These are phyloP conservation scores for Candida oleophila DNA, from an alignment of 805 yeast genomes.

Conservation along the genomic window DNA sequence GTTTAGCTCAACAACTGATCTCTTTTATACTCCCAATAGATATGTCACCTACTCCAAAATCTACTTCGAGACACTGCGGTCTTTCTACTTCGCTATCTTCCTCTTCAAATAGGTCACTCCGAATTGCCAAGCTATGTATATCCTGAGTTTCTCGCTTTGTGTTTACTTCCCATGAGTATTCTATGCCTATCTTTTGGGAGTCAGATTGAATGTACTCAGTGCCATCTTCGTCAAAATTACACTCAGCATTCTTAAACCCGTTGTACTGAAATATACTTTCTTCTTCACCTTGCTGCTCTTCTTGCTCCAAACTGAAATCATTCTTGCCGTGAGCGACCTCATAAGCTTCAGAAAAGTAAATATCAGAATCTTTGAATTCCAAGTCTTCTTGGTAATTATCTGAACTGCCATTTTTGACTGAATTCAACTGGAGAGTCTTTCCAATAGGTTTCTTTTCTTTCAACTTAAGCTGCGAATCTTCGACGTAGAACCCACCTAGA, in stretches of 20 bases:
- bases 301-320: background rate
- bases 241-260: conserved; percentile 2
- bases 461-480: background rate
- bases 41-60: conserved; percentile 6
- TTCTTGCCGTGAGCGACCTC: background rate
- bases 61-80: conserved; percentile 7
- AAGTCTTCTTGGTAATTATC: background rate
- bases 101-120: background rate
- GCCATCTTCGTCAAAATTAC: background rate
- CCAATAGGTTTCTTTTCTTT: background rate
- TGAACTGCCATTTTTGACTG: background rate
- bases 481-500: background rate
- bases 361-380: background rate
- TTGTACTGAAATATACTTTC: conserved; percentile 5
- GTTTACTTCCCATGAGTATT: background rate
- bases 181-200: background rate
- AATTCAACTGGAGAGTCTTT: background rate
- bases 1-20: conserved; percentile 9
- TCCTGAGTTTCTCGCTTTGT: background rate
- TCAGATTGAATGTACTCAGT: background rate
- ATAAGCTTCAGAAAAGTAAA: background rate
- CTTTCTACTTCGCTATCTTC: background rate
- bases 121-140: background rate
- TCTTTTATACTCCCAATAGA: conserved; percentile 12
- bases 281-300: conserved; percentile 1